A percentile compares a stretch with the other conserved stretches of the same genome.
Evolutionary conservation across 2,329 filamentous ascomycete genomes (phyloP).

Genomic region (Penicillium frequentans): DNA sequence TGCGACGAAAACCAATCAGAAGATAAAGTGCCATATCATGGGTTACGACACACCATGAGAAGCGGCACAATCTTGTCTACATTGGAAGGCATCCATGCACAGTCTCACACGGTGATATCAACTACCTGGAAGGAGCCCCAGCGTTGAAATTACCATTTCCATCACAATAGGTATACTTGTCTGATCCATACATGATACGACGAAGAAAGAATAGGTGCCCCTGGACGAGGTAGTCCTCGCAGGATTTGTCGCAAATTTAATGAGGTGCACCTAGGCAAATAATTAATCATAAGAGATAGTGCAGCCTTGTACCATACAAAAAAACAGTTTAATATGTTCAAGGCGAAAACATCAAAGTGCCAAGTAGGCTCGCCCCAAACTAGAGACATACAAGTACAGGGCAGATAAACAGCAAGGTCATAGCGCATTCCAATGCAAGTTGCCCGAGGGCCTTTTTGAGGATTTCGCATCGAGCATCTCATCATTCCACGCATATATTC

Average conservation of each 20-base stretch:
- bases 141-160: too few relatives aligned
- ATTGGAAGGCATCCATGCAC: too few relatives aligned
- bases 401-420: constrained; percentile 17
- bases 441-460: constrained; percentile 14
- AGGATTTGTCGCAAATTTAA: neutral
- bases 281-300: neutral
- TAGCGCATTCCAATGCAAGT: constrained; percentile 23
- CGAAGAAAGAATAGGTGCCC: neutral
- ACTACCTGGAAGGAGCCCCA: too few relatives aligned
- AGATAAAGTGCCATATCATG: too few relatives aligned
- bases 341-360: neutral
- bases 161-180: too few relatives aligned
- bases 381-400: constrained; percentile 24
- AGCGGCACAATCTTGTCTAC: too few relatives aligned
- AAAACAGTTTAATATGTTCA: constrained; percentile 1
- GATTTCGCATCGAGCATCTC: constrained; percentile 20
- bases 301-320: neutral
- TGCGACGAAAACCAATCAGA: too few relatives aligned
- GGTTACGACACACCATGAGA: too few relatives aligned
- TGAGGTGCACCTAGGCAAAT: neutral
- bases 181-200: too few relatives aligned
- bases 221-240: neutral
- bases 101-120: too few relatives aligned
- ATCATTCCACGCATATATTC: constrained; percentile 14
- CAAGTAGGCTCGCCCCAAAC: neutral